Base-by-base conservation (phyloP, 352 stramenopile genomes). In the Phytophthora aleatoria region DNA sequence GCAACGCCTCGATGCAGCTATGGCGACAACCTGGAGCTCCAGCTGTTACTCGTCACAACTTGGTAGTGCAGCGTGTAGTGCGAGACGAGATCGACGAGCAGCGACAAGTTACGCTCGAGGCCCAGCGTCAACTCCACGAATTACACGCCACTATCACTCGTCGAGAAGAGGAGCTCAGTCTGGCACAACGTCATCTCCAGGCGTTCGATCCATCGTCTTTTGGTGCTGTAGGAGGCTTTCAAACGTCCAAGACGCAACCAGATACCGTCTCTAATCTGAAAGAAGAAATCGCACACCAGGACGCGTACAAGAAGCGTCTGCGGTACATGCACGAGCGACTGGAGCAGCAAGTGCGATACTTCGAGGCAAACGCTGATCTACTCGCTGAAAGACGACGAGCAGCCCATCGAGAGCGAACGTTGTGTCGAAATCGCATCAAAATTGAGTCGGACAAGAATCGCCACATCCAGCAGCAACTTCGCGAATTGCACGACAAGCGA, bases 81-180 rank as follows among this genome's bases (percentile, higher is more conserved):
- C 75, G 71, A 26, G 74, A 91, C 50, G 81, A 91, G 57, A 83
- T 89, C 39, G 69, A 79, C 48, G 71, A 71, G 20, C 81, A 91
- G 60, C 74, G 81, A 16, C 52, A 54, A 12, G 65, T 88, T 7
- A 87, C 76, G 1, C 61, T 73, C 1, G 67, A 80, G 3, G 76
- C 76, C 0, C 77, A 88, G 42, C 73, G 67, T 5, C 69, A 87
- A 44, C 67, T 79, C 13, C 76, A 85, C n/a, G 66, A 71, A 24
- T 39, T 87, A 9, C 66, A 84, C n/a, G 50, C 68, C 3, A 50
- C 68, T 26, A 69, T 79, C 13, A 28, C 31, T 4, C 38, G 69
- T 15, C 84, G 78, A 27, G 50, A 71, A 36, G 63, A 77, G 38
- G 77, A 89, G 35, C 51, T 86, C 0, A 41, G 70, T 28, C 65